These are phyloP conservation scores for Thermothielavioides terrestris DNA, from an alignment of 495 filamentous ascomycete species.

Conservation along the genomic window DNA sequence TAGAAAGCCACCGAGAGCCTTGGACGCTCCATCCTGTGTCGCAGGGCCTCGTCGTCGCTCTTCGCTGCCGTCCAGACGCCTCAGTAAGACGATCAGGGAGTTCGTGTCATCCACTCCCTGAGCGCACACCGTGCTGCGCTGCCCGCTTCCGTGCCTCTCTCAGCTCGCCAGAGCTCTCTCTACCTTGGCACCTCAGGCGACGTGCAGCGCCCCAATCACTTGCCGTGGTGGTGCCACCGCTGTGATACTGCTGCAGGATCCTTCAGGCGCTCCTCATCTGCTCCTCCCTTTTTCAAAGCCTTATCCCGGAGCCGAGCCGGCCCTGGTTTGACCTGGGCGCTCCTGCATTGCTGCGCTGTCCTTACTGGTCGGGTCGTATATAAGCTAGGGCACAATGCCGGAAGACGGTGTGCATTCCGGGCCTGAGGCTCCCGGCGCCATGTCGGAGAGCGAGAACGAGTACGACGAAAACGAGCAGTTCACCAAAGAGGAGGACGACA, in stretches of 20 bases:
- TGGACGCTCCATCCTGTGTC: slow-evolving; percentile 18
- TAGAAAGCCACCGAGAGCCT: slow-evolving; percentile 3
- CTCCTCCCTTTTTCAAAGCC: slow-evolving; percentile 11
- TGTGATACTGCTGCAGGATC: slow-evolving; percentile 24
- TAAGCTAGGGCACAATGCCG: slow-evolving; percentile 41
- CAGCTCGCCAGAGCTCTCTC: slow-evolving; percentile 16
- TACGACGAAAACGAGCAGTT: slow-evolving; percentile 36
- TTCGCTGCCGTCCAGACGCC: slow-evolving; percentile 17
- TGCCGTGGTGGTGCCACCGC: slow-evolving; percentile 21
- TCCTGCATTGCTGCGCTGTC: slow-evolving; percentile 29
- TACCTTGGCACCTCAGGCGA: slow-evolving; percentile 13
- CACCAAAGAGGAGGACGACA: slow-evolving; percentile 50
- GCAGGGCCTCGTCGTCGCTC: slow-evolving; percentile 10
- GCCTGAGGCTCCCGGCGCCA: slow-evolving; percentile 44
- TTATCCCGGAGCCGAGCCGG: slow-evolving; percentile 14
- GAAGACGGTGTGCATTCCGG: slow-evolving; percentile 36
- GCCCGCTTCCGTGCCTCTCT: slow-evolving; percentile 5
- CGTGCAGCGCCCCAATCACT: slow-evolving; percentile 26
- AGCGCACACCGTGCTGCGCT: neutral
- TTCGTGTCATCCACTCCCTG: slow-evolving; percentile 17
- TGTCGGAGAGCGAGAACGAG: slow-evolving; percentile 50
- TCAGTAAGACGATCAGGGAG: slow-evolving; percentile 17
- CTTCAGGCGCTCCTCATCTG: slow-evolving; percentile 6
- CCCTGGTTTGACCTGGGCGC: slow-evolving; percentile 17
- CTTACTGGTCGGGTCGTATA: slow-evolving; percentile 26